These are phyloP conservation scores for Cordyceps javanica DNA, from an alignment of 2,329 filamentous ascomycete genomes.

Conservation along the genomic window DNA sequence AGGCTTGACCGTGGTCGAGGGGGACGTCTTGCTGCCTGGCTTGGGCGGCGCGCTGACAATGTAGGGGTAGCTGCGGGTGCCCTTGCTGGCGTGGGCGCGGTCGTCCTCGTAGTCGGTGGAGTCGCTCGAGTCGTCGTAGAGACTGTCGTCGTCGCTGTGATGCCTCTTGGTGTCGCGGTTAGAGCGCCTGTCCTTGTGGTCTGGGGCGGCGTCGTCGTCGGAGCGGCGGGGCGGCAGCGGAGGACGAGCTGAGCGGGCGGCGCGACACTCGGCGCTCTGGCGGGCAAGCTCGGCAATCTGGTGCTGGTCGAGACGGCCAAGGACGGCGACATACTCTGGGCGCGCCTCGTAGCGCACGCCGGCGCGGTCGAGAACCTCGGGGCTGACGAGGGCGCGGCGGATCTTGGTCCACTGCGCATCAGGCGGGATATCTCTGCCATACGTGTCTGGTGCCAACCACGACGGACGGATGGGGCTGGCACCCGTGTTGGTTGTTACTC, in stretches of 20 bases:
- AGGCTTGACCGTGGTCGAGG: conserved; percentile 34
- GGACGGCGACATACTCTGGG: conserved; percentile 53
- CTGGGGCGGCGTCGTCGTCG: conserved; percentile 14
- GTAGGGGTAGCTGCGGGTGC: conserved; percentile 28
- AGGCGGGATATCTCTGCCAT: conserved; percentile 48
- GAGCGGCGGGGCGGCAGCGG: conserved; percentile 6
- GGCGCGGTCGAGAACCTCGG: conserved; percentile 49
- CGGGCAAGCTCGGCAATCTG: conserved; percentile 47
- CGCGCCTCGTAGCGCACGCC: conserved; percentile 55
- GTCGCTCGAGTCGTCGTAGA: conserved; percentile 27
- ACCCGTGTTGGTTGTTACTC: not conserved
- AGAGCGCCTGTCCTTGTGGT: conserved; percentile 22
- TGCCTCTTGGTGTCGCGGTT: conserved; percentile 26
- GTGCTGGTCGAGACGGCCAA: conserved; percentile 47
- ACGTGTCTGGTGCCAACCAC: conserved; percentile 49
- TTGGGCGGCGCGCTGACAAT: conserved; percentile 32
- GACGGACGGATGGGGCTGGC: conserved; percentile 17
- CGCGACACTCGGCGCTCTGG: conserved; percentile 41
- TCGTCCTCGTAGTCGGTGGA: conserved; percentile 29
- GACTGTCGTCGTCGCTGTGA: conserved; percentile 24
- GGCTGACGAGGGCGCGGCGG: conserved; percentile 48
- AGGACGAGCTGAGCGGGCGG: conserved; percentile 25
- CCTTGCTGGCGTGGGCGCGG: conserved; percentile 22
- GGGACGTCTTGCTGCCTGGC: conserved; percentile 26
- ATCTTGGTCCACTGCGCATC: conserved; percentile 58